Evolutionary conservation across 1,284 basidiomycete species (phyloP).

Genomic region (Cutaneotrichosporon sp.): DNA sequence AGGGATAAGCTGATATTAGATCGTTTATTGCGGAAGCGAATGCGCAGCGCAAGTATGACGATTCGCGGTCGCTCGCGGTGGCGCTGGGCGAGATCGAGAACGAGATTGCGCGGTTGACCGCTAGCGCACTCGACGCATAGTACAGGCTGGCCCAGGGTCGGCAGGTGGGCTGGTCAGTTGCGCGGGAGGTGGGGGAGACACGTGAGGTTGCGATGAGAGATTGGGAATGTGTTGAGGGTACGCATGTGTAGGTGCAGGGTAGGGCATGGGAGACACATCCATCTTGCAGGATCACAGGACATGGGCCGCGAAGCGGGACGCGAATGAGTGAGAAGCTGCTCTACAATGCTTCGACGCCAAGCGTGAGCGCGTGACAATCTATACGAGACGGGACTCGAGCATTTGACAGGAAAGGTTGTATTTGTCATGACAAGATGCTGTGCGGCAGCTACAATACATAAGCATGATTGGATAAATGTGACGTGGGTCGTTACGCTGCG

Average conservation of each 20-base stretch:
- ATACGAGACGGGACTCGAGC: background rate
- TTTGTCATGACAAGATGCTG: constrained; percentile 7
- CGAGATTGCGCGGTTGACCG: constrained; percentile 69
- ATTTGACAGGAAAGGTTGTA: background rate
- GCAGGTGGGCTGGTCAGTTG: background rate
- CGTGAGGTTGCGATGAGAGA: background rate
- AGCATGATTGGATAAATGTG: background rate
- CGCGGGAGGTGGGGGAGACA: background rate
- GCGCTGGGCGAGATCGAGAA: constrained; percentile 73
- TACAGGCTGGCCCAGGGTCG: background rate
- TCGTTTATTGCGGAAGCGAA: constrained; percentile 67
- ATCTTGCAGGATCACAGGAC: background rate
- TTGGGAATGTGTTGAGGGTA: background rate
- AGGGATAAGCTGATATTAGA: constrained; percentile 19
- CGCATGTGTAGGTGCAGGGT: background rate
- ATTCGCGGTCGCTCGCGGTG: constrained; percentile 70
- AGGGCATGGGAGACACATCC: background rate
- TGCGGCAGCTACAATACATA: constrained; percentile 8
- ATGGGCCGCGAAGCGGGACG: background rate
- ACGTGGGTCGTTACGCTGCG: background rate
- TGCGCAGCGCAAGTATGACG: constrained; percentile 82
- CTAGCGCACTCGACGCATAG: constrained; percentile 13
- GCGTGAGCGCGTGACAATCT: background rate
- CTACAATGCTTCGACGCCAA: background rate
- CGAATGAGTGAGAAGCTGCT: background rate